Evolutionary conservation across 2,329 filamentous ascomycete species (phyloP).

Genomic region (Scolecobasidium constrictum): DNA sequence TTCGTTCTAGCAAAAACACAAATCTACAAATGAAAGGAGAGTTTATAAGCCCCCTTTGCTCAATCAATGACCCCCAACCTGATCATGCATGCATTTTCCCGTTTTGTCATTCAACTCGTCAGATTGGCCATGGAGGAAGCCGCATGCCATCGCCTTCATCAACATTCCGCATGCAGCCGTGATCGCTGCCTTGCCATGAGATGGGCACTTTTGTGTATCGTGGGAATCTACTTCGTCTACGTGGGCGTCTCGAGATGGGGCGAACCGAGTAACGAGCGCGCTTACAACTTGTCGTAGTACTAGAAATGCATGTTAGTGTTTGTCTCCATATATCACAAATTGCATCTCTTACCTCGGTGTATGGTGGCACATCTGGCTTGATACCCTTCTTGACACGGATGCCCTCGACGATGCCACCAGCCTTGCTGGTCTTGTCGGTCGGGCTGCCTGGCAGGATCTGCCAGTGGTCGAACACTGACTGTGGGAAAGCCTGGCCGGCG

Average conservation of each 20-base stretch:
- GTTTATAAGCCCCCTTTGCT: too few relatives aligned
- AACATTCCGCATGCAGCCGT: too few relatives aligned
- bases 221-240: background rate
- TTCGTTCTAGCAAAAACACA: background rate
- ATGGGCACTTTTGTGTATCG: background rate
- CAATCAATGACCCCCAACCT: too few relatives aligned
- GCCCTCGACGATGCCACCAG: conserved; percentile 69
- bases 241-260: background rate
- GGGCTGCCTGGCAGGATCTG: conserved; percentile 87
- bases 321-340: background rate
- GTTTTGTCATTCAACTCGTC: background rate
- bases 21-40: background rate
- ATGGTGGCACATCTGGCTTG: conserved; percentile 87
- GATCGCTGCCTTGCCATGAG: background rate
- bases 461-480: conserved; percentile 99
- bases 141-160: too few relatives aligned
- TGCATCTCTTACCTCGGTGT: conserved; percentile 74
- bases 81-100: background rate
- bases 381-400: conserved; percentile 99
- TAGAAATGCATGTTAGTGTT: conserved; percentile 38
- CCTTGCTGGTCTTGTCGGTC: conserved; percentile 71
- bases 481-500: conserved; percentile 96
- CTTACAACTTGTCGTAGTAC: conserved; percentile 99
- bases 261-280: background rate
- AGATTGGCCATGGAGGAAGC: background rate